Percentiles rank a stretch among this genome's conserved stretches.
phyloP scores from a whole-genome alignment of 768 basidiomycete species.

The Psilocybe sp. region DNA sequence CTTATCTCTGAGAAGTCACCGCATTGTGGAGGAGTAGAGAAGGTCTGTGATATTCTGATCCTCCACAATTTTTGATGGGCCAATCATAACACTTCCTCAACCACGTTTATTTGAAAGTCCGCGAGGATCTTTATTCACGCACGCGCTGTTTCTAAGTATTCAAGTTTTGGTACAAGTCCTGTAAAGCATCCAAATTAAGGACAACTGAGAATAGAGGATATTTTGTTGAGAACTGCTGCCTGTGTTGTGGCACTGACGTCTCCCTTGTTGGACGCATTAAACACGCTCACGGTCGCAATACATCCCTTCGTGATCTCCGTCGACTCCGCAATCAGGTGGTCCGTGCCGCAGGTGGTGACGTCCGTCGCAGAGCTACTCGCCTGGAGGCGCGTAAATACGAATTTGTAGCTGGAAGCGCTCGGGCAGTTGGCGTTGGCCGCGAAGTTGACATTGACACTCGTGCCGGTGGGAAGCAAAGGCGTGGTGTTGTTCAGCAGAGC shows the following conservation, averaged over 20 bases:
- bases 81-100: too few species aligned
- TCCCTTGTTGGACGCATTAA: conserved; percentile 38
- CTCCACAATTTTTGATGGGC: too few species aligned
- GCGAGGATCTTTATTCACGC: neutral
- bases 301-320: conserved; percentile 38
- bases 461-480: conserved; percentile 38
- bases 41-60: too few species aligned
- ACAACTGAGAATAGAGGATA: conserved; percentile 30
- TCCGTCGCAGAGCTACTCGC: conserved; percentile 30
- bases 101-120: too few species aligned
- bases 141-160: neutral
- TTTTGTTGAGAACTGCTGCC: conserved; percentile 31
- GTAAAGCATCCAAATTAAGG: neutral
- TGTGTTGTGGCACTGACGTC: conserved; percentile 44
- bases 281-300: conserved; percentile 44
- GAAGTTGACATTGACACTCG: conserved; percentile 52
- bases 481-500: conserved; percentile 26
- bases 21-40: too few species aligned
- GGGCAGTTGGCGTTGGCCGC: conserved; percentile 36
- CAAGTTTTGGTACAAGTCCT: neutral
- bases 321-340: conserved; percentile 40
- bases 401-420: conserved; percentile 35
- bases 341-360: conserved; percentile 42
- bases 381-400: conserved; percentile 40
- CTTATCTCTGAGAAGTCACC: too few species aligned